Percentiles rank a stretch among this genome's conserved stretches.
These are phyloP conservation scores for Zalaria sp. DNA, from an alignment of 2,329 filamentous ascomycete genomes.

Conservation along the genomic window DNA sequence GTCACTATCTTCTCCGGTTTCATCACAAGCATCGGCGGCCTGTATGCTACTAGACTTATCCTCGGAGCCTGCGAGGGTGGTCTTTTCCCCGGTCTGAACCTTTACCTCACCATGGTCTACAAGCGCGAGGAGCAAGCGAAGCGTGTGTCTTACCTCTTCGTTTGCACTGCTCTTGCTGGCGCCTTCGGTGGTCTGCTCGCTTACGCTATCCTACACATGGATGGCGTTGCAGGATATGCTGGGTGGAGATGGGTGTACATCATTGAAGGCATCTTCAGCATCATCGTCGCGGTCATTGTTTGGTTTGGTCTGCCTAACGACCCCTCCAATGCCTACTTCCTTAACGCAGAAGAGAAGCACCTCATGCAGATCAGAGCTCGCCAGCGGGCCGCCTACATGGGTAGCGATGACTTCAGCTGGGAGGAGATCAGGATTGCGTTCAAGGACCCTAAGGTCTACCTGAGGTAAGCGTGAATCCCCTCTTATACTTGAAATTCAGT, in stretches of 20 bases:
- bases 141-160: slow-evolving; percentile 27
- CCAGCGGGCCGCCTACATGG: slow-evolving; percentile 34
- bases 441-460: slow-evolving; percentile 36
- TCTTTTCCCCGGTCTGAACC: slow-evolving; percentile 13
- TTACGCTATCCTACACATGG: slow-evolving; percentile 16
- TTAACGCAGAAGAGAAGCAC: slow-evolving; percentile 30
- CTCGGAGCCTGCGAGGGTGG: slow-evolving; percentile 14
- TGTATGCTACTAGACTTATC: slow-evolving; percentile 23
- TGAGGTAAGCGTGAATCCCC: slow-evolving; percentile 16
- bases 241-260: slow-evolving; percentile 16
- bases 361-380: slow-evolving; percentile 35
- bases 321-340: slow-evolving; percentile 29
- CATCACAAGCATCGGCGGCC: slow-evolving; percentile 24
- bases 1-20: slow-evolving; percentile 35
- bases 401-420: slow-evolving; percentile 36
- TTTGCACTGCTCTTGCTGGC: slow-evolving; percentile 24
- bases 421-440: slow-evolving; percentile 33
- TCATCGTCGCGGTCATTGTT: slow-evolving; percentile 11
- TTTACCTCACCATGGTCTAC: slow-evolving; percentile 25
- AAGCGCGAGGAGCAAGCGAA: slow-evolving; percentile 28
- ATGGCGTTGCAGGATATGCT: slow-evolving; percentile 13
- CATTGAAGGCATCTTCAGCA: slow-evolving; percentile 11
- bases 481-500: background rate
- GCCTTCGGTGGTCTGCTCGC: slow-evolving; percentile 27
- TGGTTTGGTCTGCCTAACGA: slow-evolving; percentile 24